A percentile compares a stretch with the other conserved stretches of the same genome.
Evolutionary conservation across 306 rosid species (phyloP).

Genomic region (Cotoneaster glaucophyllus): DNA sequence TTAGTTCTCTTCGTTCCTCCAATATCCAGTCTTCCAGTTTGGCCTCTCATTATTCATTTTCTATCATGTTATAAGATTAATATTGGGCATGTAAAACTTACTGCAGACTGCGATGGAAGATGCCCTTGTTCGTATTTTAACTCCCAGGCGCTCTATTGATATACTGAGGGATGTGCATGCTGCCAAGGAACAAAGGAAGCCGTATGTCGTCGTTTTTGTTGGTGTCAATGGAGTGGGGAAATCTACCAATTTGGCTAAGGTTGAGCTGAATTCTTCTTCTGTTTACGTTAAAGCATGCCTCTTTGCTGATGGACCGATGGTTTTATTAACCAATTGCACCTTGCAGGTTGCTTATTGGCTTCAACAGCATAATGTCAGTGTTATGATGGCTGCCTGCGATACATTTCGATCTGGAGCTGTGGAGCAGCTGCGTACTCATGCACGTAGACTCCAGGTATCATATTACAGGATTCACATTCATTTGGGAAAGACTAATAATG

Average conservation of each 20-base stretch:
- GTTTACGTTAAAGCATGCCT: neutral
- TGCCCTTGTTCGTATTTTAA: constrained; percentile 87
- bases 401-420: constrained; percentile 99
- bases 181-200: constrained; percentile 92
- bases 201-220: constrained; percentile 93
- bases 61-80: neutral
- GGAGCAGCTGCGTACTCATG: constrained; percentile 98
- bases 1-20: constrained; percentile 1
- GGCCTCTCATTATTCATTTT: neutral
- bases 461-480: neutral
- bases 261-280: constrained; percentile 17
- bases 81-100: constrained; percentile 9
- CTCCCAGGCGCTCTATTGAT: constrained; percentile 93
- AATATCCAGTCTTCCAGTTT: neutral
- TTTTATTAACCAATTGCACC: constrained; percentile 4
- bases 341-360: constrained; percentile 99
- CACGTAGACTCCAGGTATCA: constrained; percentile 92
- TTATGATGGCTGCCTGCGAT: constrained; percentile 99
- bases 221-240: constrained; percentile 99
- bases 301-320: constrained; percentile 8
- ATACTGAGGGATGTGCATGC: constrained; percentile 90
- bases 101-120: constrained; percentile 92
- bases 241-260: constrained; percentile 98
- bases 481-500: neutral
- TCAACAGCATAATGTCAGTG: constrained; percentile 68